phyloP scores from a whole-genome alignment of 371 early-diverging fungal genomes.

The Saksenaea oblongispora region DNA sequence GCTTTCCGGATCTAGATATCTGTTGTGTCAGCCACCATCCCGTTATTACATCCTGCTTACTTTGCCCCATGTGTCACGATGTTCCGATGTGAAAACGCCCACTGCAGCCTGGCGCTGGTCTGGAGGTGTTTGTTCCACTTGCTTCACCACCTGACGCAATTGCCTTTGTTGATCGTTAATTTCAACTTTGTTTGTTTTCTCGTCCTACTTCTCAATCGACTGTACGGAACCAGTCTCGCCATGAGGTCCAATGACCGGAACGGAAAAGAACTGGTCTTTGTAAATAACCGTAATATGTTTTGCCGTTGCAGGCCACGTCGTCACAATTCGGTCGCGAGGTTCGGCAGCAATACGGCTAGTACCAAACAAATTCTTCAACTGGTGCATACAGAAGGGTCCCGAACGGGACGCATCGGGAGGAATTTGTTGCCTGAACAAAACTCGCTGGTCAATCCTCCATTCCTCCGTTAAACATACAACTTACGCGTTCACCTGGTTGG shows the following conservation, averaged over 20 bases:
- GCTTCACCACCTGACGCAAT: conserved; percentile 59
- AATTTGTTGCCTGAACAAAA: conserved; percentile 47
- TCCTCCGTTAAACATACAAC: neutral
- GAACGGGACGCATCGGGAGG: conserved; percentile 73
- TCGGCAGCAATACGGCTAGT: conserved; percentile 73
- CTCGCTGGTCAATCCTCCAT: neutral
- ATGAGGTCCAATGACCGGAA: conserved; percentile 70
- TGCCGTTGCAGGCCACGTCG: conserved; percentile 69
- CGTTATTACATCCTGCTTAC: conserved; percentile 17
- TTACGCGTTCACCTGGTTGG: conserved; percentile 72
- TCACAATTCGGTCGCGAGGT: conserved; percentile 69
- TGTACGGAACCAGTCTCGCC: conserved; percentile 69
- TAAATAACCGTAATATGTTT: conserved; percentile 83
- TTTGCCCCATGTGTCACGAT: conserved; percentile 87
- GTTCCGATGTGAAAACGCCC: conserved; percentile 78
- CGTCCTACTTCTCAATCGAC: conserved; percentile 59
- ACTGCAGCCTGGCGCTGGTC: conserved; percentile 64
- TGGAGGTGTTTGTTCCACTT: conserved; percentile 52
- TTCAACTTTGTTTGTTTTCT: neutral
- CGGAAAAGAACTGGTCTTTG: conserved; percentile 79
- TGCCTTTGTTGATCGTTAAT: conserved; percentile 41
- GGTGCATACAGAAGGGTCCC: conserved; percentile 89
- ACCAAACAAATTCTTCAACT: conserved; percentile 85
- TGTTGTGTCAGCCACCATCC: neutral
- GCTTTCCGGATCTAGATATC: conserved; percentile 35